A percentile compares a stretch with the other conserved stretches of the same genome.
These are phyloP conservation scores for Oryza glumipatula DNA, from an alignment of 176 grass and related monocot species.

Conservation along the genomic window DNA sequence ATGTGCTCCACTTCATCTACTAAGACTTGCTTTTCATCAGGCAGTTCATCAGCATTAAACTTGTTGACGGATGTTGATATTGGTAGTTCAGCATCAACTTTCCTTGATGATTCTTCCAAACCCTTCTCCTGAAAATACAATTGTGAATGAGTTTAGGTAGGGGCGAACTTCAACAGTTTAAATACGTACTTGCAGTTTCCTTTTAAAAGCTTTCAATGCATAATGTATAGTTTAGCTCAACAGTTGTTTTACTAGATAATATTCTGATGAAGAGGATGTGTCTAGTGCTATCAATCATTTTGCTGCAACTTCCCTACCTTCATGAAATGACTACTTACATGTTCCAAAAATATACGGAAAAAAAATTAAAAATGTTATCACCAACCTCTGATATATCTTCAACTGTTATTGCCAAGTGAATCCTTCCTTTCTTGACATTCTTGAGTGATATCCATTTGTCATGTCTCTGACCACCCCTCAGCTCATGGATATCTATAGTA, in stretches of 20 bases:
- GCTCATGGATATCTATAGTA: slow-evolving; percentile 65
- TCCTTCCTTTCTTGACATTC: slow-evolving; percentile 88
- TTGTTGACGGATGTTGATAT: slow-evolving; percentile 28
- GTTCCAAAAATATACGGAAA: background rate
- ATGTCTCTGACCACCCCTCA: slow-evolving; percentile 86
- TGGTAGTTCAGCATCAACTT: slow-evolving; percentile 42
- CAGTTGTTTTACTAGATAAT: slow-evolving; percentile 29
- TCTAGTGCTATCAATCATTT: slow-evolving; percentile 2
- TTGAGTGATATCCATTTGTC: slow-evolving; percentile 89
- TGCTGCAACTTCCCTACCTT: background rate
- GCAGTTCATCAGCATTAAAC: slow-evolving; percentile 32
- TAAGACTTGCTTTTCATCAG: slow-evolving; percentile 54
- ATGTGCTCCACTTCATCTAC: slow-evolving; percentile 74
- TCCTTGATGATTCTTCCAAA: slow-evolving; percentile 42
- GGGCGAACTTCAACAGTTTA: slow-evolving; percentile 16
- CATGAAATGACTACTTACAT: slow-evolving; percentile 15
- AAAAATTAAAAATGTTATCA: background rate
- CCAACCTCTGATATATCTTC: slow-evolving; percentile 52
- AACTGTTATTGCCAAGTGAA: slow-evolving; percentile 77
- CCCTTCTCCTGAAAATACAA: slow-evolving; percentile 47
- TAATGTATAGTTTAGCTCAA: background rate
- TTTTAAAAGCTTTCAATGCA: background rate
- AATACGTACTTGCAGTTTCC: background rate
- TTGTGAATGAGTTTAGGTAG: slow-evolving; percentile 23
- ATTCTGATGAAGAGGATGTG: background rate